Conservation (phyloP, 2,329 filamentous ascomycete genomes). For the Blastomyces silverae region DNA sequence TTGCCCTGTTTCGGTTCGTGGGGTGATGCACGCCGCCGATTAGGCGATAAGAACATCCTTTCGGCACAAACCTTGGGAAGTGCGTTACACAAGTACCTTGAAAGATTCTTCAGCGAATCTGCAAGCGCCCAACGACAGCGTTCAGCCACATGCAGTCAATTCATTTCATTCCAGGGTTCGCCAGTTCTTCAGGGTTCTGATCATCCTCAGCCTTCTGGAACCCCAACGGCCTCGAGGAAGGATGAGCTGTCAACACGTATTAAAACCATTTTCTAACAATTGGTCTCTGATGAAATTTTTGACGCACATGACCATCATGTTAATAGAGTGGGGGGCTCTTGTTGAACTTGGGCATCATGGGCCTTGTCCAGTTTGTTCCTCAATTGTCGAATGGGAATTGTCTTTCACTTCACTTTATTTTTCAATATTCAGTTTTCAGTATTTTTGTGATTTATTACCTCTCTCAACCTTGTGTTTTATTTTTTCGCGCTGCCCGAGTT, state of each 20-base stretch:
- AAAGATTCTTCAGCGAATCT: conserved; percentile 3
- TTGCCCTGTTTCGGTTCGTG: neutral
- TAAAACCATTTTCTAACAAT: neutral
- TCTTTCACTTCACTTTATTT: neutral
- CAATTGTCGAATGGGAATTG: conserved; percentile 4
- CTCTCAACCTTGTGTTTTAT: neutral
- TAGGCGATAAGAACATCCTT: neutral
- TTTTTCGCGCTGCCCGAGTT: neutral
- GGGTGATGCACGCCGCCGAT: neutral
- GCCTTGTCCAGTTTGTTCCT: neutral
- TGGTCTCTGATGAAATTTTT: neutral
- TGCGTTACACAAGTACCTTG: neutral
- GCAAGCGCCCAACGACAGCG: neutral
- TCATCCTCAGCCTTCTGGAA: neutral
- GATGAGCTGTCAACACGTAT: neutral
- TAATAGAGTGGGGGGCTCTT: neutral
- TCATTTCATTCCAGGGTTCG: neutral
- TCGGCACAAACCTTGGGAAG: neutral
- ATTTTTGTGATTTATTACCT: neutral
- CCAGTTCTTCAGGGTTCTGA: neutral
- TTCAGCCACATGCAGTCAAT: conserved; percentile 5
- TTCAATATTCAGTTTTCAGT: neutral
- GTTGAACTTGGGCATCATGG: neutral
- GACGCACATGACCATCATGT: conserved; percentile 5
- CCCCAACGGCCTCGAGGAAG: neutral